Evolutionary conservation across 2,329 filamentous ascomycete genomes (phyloP), one percentile per base, ranked within the genome.

Genomic region (Tolypocladium ovalisporum): DNA sequence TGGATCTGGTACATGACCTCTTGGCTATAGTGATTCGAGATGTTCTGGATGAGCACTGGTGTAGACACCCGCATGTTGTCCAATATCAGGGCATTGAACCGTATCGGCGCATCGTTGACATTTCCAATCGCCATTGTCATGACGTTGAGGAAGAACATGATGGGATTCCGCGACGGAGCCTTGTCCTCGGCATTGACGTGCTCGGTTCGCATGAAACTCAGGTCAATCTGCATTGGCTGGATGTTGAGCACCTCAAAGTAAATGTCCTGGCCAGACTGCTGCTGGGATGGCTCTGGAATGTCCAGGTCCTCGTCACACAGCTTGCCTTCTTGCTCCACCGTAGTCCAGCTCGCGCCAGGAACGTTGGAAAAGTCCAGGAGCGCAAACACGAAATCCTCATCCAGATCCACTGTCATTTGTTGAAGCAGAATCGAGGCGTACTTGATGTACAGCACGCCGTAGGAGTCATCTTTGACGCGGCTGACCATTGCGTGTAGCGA

Each of bases 101-200:
- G 86, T 56, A 99, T 86, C 0, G 94, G 95, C 8, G 94, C 94
- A 72, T 99, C 95, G 66, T 99, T 99, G 77, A 99, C 90, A 66
- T 99, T 99, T 62, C 94, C 94, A 66, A 99, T 94, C 17, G 94
- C 96, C 94, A 99, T 99, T 0, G 95, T 97, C 78, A 99, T 86
- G 63, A 97, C 90, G 68, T 99, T 97, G 71, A 97, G 86, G 69
- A 97, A 92, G 76, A 97, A 99, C 92, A 97, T 97, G 71, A 99
- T 81, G 0, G 95, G 95, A 68, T 96, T 99, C 47, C 84, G 85
- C 1, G 90, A 90, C 17, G 90, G 90, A 52, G 91, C 88, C 64
- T 94, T 95, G 70, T 97, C 92, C 70, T 97, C 93, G 2, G 90
- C 93, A 62, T 99, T 99, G 74, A 99, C 88, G 13, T 91, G 85